Percentiles rank a stretch among this genome's conserved stretches.
phyloP scores from a whole-genome alignment of 306 rosid genomes.

The Vigna nakashimae region DNA sequence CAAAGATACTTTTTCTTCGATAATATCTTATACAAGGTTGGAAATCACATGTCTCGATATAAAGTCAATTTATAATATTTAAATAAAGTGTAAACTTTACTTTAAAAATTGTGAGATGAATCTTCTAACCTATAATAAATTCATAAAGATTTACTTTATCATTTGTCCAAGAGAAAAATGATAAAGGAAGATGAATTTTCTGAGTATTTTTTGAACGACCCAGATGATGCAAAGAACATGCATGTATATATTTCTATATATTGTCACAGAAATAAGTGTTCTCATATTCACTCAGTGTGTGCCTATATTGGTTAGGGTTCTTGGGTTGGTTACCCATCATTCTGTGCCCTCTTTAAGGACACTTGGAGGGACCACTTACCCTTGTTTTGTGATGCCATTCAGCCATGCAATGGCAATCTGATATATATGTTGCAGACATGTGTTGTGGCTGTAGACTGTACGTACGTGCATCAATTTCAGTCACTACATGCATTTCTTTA shows the following conservation, averaged over 20 bases:
- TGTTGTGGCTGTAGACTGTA: not conserved
- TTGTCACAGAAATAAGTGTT: not conserved
- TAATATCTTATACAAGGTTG: too few species aligned
- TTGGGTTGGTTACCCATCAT: constrained; percentile 53
- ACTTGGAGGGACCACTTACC: constrained; percentile 15
- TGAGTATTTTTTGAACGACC: not conserved
- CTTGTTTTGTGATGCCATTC: not conserved
- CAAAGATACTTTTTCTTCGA: not conserved
- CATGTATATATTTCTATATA: too few species aligned
- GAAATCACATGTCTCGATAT: too few species aligned
- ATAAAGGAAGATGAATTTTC: not conserved
- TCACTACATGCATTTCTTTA: constrained; percentile 30
- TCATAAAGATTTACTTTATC: not conserved
- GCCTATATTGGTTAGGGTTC: constrained; percentile 44
- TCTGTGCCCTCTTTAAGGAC: constrained; percentile 39
- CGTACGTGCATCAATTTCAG: not conserved
- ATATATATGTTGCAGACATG: not conserved
- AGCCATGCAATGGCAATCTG: not conserved
- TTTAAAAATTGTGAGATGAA: too few species aligned
- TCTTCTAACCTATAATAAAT: not conserved
- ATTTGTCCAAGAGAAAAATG: not conserved
- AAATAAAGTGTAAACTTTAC: too few species aligned
- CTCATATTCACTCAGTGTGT: not conserved
- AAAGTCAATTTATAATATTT: too few species aligned
- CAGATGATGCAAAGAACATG: not conserved